Evolutionary conservation across 2,329 filamentous ascomycete species (phyloP).

Genomic region (Zasmidium citrigriseum): DNA sequence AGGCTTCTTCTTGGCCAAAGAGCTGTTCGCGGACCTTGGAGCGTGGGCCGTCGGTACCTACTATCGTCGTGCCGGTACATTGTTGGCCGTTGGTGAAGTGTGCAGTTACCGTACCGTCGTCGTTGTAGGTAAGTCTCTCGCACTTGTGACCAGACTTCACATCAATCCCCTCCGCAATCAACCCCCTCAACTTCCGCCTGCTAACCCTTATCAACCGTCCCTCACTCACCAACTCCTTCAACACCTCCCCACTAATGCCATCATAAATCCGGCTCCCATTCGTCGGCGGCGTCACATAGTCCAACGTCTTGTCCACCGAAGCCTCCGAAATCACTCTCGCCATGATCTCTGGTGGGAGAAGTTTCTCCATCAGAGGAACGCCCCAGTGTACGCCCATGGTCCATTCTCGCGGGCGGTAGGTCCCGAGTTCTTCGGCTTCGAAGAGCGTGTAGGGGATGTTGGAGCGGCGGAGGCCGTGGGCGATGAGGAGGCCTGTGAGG

Average conservation of each 20-base stretch:
- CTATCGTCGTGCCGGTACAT: slow-evolving; percentile 16
- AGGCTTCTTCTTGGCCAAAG: background rate
- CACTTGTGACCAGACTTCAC: slow-evolving; percentile 13
- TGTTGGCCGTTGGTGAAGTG: slow-evolving; percentile 13
- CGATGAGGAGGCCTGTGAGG: slow-evolving; percentile 20
- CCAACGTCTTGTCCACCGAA: slow-evolving; percentile 19
- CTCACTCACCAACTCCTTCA: slow-evolving; percentile 18
- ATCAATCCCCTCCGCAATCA: slow-evolving; percentile 16
- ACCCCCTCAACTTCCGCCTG: slow-evolving; percentile 14
- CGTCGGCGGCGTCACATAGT: slow-evolving; percentile 12
- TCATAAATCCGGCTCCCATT: slow-evolving; percentile 20
- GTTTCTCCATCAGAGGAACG: slow-evolving; percentile 13
- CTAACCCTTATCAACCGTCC: slow-evolving; percentile 15
- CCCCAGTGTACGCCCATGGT: slow-evolving; percentile 21
- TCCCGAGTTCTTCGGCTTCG: slow-evolving; percentile 17
- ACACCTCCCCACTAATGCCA: slow-evolving; percentile 16
- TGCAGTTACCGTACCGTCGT: slow-evolving; percentile 17
- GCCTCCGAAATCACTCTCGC: slow-evolving; percentile 12
- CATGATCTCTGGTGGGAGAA: slow-evolving; percentile 14
- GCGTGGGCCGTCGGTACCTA: slow-evolving; percentile 22
- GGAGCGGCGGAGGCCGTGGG: slow-evolving; percentile 19
- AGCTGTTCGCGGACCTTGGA: slow-evolving; percentile 18
- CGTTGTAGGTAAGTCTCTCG: slow-evolving; percentile 6
- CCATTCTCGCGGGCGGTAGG: slow-evolving; percentile 21
- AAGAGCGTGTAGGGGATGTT: slow-evolving; percentile 17